These are phyloP conservation scores for Sphaerulina vaccinii DNA, from an alignment of 2,329 filamentous ascomycete species.

Conservation along the genomic window DNA sequence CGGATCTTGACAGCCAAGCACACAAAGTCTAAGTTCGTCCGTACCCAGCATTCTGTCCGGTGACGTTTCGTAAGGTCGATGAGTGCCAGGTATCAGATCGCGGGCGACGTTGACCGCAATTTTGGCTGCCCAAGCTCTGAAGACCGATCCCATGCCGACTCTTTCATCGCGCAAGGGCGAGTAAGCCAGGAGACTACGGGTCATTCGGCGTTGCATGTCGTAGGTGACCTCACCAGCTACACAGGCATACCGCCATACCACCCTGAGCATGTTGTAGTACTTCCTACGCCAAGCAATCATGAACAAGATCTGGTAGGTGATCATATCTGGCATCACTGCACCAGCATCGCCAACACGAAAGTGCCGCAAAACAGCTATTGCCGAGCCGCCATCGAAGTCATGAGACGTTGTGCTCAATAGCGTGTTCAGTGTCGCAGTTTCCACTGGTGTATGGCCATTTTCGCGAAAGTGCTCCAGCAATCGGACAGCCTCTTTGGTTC, in stretches of 20 bases:
- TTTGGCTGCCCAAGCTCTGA: constrained; percentile 26
- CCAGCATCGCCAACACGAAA: constrained; percentile 18
- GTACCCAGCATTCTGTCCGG: neutral
- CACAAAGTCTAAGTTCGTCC: constrained; percentile 1
- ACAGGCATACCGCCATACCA: constrained; percentile 38
- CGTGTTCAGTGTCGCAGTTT: constrained; percentile 28
- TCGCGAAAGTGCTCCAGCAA: constrained; percentile 23
- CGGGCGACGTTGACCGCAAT: constrained; percentile 27
- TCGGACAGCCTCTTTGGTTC: constrained; percentile 22
- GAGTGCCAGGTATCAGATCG: neutral
- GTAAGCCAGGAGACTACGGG: constrained; percentile 13
- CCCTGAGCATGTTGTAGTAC: constrained; percentile 33
- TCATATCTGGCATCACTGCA: constrained; percentile 13
- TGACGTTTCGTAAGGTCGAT: neutral
- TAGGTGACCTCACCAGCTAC: constrained; percentile 25
- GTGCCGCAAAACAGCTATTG: constrained; percentile 21
- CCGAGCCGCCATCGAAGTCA: constrained; percentile 18
- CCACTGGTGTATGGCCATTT: constrained; percentile 1
- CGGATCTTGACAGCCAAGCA: neutral
- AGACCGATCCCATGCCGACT: constrained; percentile 11
- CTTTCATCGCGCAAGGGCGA: constrained; percentile 1
- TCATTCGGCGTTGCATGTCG: constrained; percentile 17
- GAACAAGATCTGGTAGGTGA: constrained; percentile 28
- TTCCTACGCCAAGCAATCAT: constrained; percentile 27
- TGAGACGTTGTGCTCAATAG: constrained; percentile 27